Evolutionary conservation across 805 yeast species (phyloP).

Genomic region (Phaffomyces antillensis): DNA sequence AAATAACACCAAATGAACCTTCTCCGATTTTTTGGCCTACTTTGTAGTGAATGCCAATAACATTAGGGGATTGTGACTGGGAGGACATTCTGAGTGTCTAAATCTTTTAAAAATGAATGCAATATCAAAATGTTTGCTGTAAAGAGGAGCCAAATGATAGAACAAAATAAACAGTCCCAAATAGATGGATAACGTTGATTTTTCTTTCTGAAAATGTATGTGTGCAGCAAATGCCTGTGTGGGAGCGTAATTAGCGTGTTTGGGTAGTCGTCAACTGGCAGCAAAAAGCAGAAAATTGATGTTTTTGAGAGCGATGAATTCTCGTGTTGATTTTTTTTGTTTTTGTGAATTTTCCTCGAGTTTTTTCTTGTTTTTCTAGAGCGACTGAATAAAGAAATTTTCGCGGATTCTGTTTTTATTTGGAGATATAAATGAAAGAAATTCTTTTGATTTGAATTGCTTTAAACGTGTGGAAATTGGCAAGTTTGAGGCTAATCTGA

Average conservation of each 20-base stretch:
- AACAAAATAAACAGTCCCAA: no score
- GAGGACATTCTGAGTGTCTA: background rate
- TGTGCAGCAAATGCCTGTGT: no score
- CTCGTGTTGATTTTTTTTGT: background rate
- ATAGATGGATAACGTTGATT: no score
- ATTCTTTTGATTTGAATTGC: background rate
- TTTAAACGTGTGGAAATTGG: background rate
- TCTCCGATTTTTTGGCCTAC: slow-evolving; percentile 98
- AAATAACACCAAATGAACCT: slow-evolving; percentile 96
- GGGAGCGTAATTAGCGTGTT: no score
- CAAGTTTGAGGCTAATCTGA: background rate
- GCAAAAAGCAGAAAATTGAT: no score
- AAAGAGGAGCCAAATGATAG: background rate
- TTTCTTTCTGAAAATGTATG: no score
- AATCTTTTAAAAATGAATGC: no score
- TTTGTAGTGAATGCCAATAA: slow-evolving; percentile 90
- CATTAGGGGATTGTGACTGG: slow-evolving; percentile 18
- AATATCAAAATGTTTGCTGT: no score
- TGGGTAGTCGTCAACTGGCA: no score
- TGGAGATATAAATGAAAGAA: background rate
- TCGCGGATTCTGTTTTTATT: background rate
- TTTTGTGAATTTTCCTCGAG: background rate
- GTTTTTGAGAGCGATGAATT: no score
- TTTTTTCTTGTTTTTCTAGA: background rate
- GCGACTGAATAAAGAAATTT: background rate